A percentile compares a stretch with the other conserved stretches of the same genome.
These are phyloP conservation scores for Cystoisospora suis DNA, from an alignment of 169 alveolate species.

Conservation along the genomic window DNA sequence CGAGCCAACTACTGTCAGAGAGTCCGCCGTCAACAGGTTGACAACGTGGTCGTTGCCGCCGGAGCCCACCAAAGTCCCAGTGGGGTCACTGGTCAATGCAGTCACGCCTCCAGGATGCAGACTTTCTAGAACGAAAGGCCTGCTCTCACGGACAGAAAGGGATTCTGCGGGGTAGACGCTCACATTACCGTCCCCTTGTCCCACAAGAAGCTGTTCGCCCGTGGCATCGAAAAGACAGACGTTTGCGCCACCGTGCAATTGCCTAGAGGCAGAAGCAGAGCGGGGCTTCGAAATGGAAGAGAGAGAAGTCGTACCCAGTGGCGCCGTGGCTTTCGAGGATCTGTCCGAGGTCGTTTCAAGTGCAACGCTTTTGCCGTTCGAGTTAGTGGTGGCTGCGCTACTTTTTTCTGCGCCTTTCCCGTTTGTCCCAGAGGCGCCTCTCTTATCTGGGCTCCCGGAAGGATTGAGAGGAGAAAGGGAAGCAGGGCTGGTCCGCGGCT, in stretches of 20 bases:
- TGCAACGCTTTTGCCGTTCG: too few relatives aligned
- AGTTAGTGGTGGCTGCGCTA: too few relatives aligned
- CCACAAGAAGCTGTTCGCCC: neutral
- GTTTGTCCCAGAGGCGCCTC: too few relatives aligned
- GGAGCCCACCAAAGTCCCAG: neutral
- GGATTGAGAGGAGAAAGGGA: too few relatives aligned
- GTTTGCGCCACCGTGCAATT: neutral
- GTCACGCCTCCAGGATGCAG: slow-evolving; percentile 34
- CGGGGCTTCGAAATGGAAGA: neutral
- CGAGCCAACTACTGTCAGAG: neutral
- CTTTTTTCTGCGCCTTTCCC: too few relatives aligned
- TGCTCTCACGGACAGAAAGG: neutral
- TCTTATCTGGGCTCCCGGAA: too few relatives aligned
- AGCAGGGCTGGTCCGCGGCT: too few relatives aligned
- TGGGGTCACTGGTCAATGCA: slow-evolving; percentile 1
- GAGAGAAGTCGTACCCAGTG: neutral
- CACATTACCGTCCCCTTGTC: neutral
- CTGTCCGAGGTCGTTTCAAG: too few relatives aligned
- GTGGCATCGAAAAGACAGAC: neutral
- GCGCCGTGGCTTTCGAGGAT: too few relatives aligned
- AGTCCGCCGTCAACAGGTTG: neutral
- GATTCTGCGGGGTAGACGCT: neutral
- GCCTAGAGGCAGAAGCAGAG: neutral
- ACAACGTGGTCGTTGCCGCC: slow-evolving; percentile 29
- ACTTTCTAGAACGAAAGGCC: neutral